Evolutionary conservation across 2,329 filamentous ascomycete genomes (phyloP).

Genomic region (Hypomyces perniciosus): DNA sequence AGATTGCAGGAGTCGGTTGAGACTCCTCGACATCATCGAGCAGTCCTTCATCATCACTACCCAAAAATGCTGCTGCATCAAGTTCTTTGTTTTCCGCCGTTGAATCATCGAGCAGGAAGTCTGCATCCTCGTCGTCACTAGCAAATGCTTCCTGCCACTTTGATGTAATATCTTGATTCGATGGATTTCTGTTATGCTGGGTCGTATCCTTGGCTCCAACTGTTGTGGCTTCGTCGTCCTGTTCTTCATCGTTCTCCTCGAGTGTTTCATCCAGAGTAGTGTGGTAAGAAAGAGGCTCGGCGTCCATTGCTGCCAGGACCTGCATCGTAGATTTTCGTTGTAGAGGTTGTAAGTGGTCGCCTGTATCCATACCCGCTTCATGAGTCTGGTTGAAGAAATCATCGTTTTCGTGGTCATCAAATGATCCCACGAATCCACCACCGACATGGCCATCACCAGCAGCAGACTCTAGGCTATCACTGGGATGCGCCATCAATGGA

Average conservation of each 20-base stretch:
- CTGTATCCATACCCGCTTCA: constrained; percentile 14
- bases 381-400: constrained; percentile 58
- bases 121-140: constrained; percentile 66
- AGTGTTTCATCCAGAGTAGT: constrained; percentile 27
- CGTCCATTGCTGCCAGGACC: constrained; percentile 49
- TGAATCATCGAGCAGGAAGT: constrained; percentile 55
- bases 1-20: constrained; percentile 17
- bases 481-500: constrained; percentile 48
- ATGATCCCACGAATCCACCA: constrained; percentile 27
- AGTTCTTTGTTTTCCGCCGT: constrained; percentile 38
- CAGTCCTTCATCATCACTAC: constrained; percentile 81
- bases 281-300: constrained; percentile 25
- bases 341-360: constrained; percentile 30
- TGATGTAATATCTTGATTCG: constrained; percentile 62
- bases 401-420: constrained; percentile 46
- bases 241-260: constrained; percentile 24
- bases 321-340: constrained; percentile 66
- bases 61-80: constrained; percentile 61
- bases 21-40: constrained; percentile 61
- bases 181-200: constrained; percentile 9
- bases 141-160: constrained; percentile 80
- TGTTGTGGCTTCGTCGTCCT: constrained; percentile 16
- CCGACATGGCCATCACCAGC: background rate
- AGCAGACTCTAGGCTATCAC: constrained; percentile 4
- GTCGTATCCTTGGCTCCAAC: background rate